Evolutionary conservation across 108 stramenopile species (phyloP).

Genomic region (Skeletonema menzelii): DNA sequence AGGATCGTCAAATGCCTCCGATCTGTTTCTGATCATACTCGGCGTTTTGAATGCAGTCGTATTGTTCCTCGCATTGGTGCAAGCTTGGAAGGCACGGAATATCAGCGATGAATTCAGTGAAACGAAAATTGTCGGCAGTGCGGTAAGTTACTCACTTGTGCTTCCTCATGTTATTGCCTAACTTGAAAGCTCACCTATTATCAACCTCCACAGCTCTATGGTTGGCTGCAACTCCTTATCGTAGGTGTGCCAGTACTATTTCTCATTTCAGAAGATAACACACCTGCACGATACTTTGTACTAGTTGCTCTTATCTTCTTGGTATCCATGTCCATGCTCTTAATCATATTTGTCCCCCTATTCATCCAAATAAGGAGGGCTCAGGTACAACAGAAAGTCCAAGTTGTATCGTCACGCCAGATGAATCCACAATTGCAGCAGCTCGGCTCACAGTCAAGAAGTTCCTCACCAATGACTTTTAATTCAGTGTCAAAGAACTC

Average conservation of each 20-base stretch:
- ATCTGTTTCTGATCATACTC: constrained; percentile 8
- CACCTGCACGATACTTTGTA: constrained; percentile 31
- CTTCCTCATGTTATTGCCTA: neutral
- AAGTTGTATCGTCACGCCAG: neutral
- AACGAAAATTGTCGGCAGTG: constrained; percentile 41
- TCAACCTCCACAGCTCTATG: neutral
- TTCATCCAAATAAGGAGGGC: constrained; percentile 9
- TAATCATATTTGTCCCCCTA: constrained; percentile 18
- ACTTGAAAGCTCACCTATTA: neutral
- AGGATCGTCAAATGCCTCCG: neutral
- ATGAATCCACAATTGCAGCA: neutral
- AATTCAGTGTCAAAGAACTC: neutral
- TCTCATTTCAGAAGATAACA: constrained; percentile 34
- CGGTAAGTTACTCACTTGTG: neutral
- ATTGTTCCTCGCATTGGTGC: constrained; percentile 21
- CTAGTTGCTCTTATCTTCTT: constrained; percentile 12
- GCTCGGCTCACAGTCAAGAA: neutral
- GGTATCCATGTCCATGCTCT: constrained; percentile 19
- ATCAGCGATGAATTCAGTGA: constrained; percentile 45
- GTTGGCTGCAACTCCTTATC: constrained; percentile 47
- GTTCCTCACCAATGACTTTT: neutral
- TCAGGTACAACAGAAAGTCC: neutral
- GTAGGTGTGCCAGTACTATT: constrained; percentile 46
- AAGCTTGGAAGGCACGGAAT: constrained; percentile 37
- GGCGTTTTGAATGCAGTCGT: constrained; percentile 16